Conservation (phyloP, 163 green algal species). For the Chlamydomonas reinhardtii region DNA sequence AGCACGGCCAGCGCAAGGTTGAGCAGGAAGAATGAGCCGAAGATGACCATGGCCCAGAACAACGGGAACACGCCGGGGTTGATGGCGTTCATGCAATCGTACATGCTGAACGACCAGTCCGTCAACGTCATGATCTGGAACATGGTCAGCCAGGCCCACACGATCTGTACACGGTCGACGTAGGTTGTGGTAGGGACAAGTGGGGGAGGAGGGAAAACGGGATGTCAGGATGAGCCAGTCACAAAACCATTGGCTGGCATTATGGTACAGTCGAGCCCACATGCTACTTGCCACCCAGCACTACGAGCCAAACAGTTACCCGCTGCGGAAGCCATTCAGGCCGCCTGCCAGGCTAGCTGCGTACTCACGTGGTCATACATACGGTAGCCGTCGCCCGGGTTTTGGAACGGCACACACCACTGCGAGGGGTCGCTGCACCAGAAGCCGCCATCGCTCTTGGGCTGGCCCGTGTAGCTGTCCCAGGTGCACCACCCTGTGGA, state of each 20-base stretch:
- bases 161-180: constrained; percentile 4
- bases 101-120: constrained; percentile 67
- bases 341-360: too few species aligned
- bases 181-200: not conserved
- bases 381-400: constrained; percentile 56
- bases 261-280: too few species aligned
- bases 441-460: too few species aligned
- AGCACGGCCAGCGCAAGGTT: constrained; percentile 79
- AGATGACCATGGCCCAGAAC: constrained; percentile 30
- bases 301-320: too few species aligned
- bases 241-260: too few species aligned
- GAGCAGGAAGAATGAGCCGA: constrained; percentile 72
- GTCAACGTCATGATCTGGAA: constrained; percentile 62
- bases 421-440: not conserved
- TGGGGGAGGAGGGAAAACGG: too few species aligned
- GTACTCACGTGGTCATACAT: constrained; percentile 52
- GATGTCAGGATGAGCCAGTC: too few species aligned
- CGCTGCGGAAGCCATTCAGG: too few species aligned
- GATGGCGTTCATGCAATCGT: constrained; percentile 15
- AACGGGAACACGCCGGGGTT: not conserved
- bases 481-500: not conserved
- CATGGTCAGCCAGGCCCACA: constrained; percentile 60
- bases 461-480: not conserved
- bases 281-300: too few species aligned
- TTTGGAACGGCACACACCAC: constrained; percentile 4